These are phyloP conservation scores for Triticum turgidum DNA, from an alignment of 176 grass and related monocot genomes.

Conservation along the genomic window DNA sequence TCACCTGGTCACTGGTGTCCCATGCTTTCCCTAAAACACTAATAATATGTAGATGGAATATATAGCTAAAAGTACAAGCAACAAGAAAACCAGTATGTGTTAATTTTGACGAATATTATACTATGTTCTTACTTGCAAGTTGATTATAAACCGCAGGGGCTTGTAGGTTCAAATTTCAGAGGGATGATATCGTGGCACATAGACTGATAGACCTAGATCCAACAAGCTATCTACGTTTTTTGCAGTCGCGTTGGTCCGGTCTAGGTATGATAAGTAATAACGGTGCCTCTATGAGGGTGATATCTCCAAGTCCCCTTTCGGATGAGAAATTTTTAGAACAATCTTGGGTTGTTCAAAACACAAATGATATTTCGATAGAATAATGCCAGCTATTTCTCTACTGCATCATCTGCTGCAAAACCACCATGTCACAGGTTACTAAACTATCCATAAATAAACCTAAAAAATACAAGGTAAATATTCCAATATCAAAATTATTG, in stretches of 20 bases:
- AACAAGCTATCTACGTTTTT: not conserved
- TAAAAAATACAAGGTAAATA: constrained; percentile 2
- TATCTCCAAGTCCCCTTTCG: not conserved
- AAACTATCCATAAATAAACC: constrained; percentile 13
- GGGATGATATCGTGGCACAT: not conserved
- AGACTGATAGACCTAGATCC: not conserved
- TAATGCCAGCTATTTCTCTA: constrained; percentile 4
- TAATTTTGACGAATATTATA: not conserved
- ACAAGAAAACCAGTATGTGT: not conserved
- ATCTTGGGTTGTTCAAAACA: not conserved
- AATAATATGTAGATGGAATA: not conserved
- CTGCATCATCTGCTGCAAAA: not conserved
- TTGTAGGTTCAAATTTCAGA: not conserved
- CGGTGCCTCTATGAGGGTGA: not conserved
- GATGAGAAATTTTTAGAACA: not conserved
- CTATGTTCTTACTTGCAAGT: not conserved
- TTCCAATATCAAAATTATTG: not conserved
- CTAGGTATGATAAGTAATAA: not conserved
- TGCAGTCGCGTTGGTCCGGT: not conserved
- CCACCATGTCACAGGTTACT: not conserved
- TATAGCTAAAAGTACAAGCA: not conserved
- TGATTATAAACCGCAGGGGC: not conserved
- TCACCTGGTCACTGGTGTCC: not conserved
- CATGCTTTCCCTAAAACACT: not conserved
- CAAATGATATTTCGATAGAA: not conserved